Conservation (phyloP, 1,284 basidiomycete genomes). For the Meira nashicola region DNA sequence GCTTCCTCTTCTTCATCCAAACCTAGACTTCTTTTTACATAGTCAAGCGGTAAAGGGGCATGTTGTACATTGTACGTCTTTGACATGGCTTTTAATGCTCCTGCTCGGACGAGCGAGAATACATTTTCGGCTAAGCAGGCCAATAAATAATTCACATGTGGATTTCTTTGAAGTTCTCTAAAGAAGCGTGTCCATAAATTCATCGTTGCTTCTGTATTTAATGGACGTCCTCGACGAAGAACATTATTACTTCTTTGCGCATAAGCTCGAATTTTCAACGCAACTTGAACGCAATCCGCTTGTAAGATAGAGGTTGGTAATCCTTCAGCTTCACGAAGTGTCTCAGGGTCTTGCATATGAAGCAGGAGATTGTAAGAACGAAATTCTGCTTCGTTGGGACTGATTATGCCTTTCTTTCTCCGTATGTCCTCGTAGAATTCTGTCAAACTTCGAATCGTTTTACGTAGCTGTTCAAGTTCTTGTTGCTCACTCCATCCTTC, state of each 20-base stretch:
- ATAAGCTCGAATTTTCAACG: conserved; percentile 71
- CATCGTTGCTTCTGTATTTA: conserved; percentile 58
- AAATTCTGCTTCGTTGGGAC: conserved; percentile 87
- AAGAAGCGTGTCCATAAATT: conserved; percentile 62
- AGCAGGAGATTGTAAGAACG: conserved; percentile 87
- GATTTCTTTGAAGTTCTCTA: conserved; percentile 54
- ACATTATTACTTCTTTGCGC: conserved; percentile 62
- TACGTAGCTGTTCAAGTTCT: conserved; percentile 83
- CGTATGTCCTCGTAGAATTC: conserved; percentile 85
- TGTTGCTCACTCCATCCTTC: conserved; percentile 66
- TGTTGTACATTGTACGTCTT: conserved; percentile 56
- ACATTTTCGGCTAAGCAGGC: conserved; percentile 59
- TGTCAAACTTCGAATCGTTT: conserved; percentile 67
- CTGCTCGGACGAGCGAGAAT: conserved; percentile 58
- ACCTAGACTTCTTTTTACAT: conserved; percentile 23
- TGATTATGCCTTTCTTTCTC: conserved; percentile 60
- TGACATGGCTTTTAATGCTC: conserved; percentile 57
- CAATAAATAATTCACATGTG: conserved; percentile 56
- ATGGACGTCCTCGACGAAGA: conserved; percentile 54
- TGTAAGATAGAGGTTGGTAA: conserved; percentile 69
- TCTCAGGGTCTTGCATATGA: conserved; percentile 78
- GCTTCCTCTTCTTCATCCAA: conserved; percentile 35
- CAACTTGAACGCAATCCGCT: conserved; percentile 73
- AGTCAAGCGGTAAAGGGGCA: conserved; percentile 31
- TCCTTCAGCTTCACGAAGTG: conserved; percentile 65